These are phyloP conservation scores for Russula olivacea DNA, from an alignment of 768 basidiomycete genomes.

Conservation along the genomic window DNA sequence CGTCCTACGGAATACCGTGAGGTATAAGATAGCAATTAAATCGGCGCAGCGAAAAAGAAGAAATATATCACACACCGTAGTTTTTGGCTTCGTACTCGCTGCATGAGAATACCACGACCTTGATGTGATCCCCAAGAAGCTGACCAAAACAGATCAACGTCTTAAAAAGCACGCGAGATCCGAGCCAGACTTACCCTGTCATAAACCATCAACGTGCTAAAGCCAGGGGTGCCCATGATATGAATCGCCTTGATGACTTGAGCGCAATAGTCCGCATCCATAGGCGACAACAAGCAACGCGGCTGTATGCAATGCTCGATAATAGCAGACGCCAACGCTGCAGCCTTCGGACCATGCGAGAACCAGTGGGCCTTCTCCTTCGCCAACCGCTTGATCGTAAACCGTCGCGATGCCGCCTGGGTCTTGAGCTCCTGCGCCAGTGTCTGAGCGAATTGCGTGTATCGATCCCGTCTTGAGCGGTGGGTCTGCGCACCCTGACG, in stretches of 20 bases:
- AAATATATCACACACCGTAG: slow-evolving; percentile 53
- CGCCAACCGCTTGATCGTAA: slow-evolving; percentile 68
- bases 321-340: slow-evolving; percentile 51
- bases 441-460: slow-evolving; percentile 50
- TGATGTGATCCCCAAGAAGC: slow-evolving; percentile 81
- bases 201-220: slow-evolving; percentile 80
- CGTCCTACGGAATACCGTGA: slow-evolving; percentile 50
- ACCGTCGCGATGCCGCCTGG: slow-evolving; percentile 63
- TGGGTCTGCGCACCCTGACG: slow-evolving; percentile 53
- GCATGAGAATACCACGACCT: slow-evolving; percentile 82
- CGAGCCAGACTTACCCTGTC: slow-evolving; percentile 46
- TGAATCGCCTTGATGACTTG: slow-evolving; percentile 88
- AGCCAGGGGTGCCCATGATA: slow-evolving; percentile 80
- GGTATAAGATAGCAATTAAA: slow-evolving; percentile 5
- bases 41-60: background rate
- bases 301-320: slow-evolving; percentile 93
- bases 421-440: slow-evolving; percentile 69
- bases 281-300: slow-evolving; percentile 85
- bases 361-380: slow-evolving; percentile 85
- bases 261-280: slow-evolving; percentile 93
- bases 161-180: background rate
- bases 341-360: slow-evolving; percentile 48
- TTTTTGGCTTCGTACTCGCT: slow-evolving; percentile 96
- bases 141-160: slow-evolving; percentile 31
- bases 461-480: slow-evolving; percentile 59